Evolutionary conservation across 2,329 filamentous ascomycete species (phyloP), one percentile per base, ranked within the genome.

Genomic region (Coniochaeta pulveracea): DNA sequence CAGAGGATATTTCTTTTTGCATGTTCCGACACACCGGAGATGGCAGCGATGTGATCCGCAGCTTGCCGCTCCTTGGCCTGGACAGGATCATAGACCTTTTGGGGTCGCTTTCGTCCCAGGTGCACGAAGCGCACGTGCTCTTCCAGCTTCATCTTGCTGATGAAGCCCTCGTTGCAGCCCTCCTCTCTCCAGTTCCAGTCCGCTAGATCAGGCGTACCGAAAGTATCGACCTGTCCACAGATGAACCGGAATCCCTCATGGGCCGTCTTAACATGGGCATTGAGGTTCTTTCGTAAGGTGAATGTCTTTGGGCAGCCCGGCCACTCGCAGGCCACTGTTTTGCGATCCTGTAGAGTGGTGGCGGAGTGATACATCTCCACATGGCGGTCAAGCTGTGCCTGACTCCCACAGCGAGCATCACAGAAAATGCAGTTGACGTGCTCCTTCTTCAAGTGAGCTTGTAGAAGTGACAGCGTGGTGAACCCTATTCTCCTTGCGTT

Each of bases 71-170:
- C 19, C 36, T 36, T 10, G 33, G 28, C 21, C 32, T 26, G 14
- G 14, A 14, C 17, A 17, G 39, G 22, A n/a, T n/a, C n/a, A 22
- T 44, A 41, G 14, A 42, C 27, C 33, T 47, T 49, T 4, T 39
- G 37, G 7, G 65, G 64, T 10, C 70, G 62, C 35, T 63, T 56
- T 11, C 56, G 48, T n/a, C 77, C 75, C 17, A 94, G 62, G 52
- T 96, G 89, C 15, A 84, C 72, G 30, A 80, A 85, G 14, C 84
- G 77, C 27, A 95, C 69, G 50, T 96, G 89, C 43, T 91, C 81
- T 52, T 89, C 82, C 0, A 95, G 67, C 19, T 76, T 76, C 12
- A 74, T 69, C 54, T 93, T 94, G 40, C 80, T 82, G 37, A 73
- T 72, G 48, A 93, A 91, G 22, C 70, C 69, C 39, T 76, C 72